A percentile compares a stretch with the other conserved stretches of the same genome.
Conservation (phyloP, 148 eudicot species). For the Chenopodium berlandieri region DNA sequence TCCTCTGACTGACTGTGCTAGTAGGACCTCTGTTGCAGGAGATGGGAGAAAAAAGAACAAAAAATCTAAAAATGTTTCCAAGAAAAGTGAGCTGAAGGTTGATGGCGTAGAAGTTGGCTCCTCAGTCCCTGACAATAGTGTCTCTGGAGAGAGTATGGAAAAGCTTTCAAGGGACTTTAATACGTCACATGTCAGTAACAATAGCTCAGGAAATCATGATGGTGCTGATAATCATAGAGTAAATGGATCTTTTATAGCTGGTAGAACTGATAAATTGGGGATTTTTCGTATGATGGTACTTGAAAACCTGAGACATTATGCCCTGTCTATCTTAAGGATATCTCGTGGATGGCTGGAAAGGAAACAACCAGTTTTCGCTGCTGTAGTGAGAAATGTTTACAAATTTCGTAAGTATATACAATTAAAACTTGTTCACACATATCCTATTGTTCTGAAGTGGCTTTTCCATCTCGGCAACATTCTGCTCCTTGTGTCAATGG, state of each 20-base stretch:
- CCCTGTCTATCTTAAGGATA: constrained; percentile 41
- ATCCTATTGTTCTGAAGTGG: constrained; percentile 75
- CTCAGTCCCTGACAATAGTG: constrained; percentile 21
- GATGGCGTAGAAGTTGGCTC: constrained; percentile 30
- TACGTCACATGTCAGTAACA: constrained; percentile 21
- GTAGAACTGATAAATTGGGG: constrained; percentile 33
- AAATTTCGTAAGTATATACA: constrained; percentile 46
- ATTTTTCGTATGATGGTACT: constrained; percentile 33
- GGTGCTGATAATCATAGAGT: constrained; percentile 26
- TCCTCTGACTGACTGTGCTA: constrained; percentile 28
- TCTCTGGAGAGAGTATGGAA: constrained; percentile 32
- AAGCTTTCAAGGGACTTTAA: constrained; percentile 36
- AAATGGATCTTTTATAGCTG: constrained; percentile 34
- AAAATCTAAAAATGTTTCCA: constrained; percentile 38
- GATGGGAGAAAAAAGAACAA: constrained; percentile 55
- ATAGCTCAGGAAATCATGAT: constrained; percentile 26
- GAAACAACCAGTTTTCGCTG: constrained; percentile 47
- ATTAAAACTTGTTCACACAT: constrained; percentile 46
- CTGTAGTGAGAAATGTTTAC: constrained; percentile 31
- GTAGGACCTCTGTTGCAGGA: constrained; percentile 33
- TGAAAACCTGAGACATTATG: constrained; percentile 41
- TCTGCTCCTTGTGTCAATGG: constrained; percentile 57
- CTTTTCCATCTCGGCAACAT: constrained; percentile 56
- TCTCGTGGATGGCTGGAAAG: constrained; percentile 64
- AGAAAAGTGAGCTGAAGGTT: constrained; percentile 38